A percentile compares a stretch with the other conserved stretches of the same genome.
Evolutionary conservation across 2,329 filamentous ascomycete genomes (phyloP).

Genomic region (Metarhizium album): DNA sequence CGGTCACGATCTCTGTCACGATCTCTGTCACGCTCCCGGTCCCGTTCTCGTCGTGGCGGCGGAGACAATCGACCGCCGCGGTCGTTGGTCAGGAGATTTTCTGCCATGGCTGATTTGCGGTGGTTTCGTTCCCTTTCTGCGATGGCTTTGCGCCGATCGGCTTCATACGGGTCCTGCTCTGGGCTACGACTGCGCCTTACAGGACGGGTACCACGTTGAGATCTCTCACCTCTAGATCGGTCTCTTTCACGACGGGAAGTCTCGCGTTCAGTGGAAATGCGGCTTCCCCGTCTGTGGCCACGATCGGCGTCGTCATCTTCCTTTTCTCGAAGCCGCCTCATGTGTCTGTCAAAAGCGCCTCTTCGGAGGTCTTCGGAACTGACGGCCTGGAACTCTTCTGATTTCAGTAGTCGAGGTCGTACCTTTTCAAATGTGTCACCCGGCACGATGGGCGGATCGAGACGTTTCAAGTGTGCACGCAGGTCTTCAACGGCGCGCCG

Average conservation of each 20-base stretch:
- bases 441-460: slow-evolving; percentile 70
- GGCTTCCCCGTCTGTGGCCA: slow-evolving; percentile 46
- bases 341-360: slow-evolving; percentile 81
- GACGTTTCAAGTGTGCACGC: slow-evolving; percentile 75
- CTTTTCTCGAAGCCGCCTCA: slow-evolving; percentile 83
- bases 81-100: slow-evolving; percentile 44
- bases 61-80: slow-evolving; percentile 35
- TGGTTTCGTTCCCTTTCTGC: slow-evolving; percentile 92
- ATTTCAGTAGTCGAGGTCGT: slow-evolving; percentile 65
- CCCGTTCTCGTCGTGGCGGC: slow-evolving; percentile 30
- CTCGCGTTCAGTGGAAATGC: slow-evolving; percentile 40
- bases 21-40: slow-evolving; percentile 30
- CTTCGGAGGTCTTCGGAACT: slow-evolving; percentile 73
- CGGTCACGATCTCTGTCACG: slow-evolving; percentile 22
- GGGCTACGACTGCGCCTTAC: slow-evolving; percentile 69
- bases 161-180: slow-evolving; percentile 91
- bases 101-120: slow-evolving; percentile 65
- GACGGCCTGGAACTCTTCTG: slow-evolving; percentile 75
- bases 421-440: slow-evolving; percentile 86
- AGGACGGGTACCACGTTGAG: slow-evolving; percentile 47
- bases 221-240: slow-evolving; percentile 47
- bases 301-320: slow-evolving; percentile 76
- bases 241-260: slow-evolving; percentile 52
- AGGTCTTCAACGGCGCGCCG: slow-evolving; percentile 76
- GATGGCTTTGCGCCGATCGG: slow-evolving; percentile 85